Conservation (phyloP, 805 yeast genomes). For the Cyberlindnera galapagoensis region DNA sequence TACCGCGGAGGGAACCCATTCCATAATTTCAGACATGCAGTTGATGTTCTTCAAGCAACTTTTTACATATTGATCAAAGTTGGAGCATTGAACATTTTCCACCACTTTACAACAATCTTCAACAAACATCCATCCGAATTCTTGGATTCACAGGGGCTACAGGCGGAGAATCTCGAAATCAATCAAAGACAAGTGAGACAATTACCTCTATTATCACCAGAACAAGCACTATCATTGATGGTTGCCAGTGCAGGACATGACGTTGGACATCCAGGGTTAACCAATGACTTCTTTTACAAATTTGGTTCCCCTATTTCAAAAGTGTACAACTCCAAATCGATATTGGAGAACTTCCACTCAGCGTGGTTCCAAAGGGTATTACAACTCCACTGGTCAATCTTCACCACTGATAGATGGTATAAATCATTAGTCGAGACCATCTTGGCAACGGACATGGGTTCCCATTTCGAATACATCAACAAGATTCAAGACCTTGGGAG, state of each 20-base stretch:
- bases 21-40: constrained; percentile 94
- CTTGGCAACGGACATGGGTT: constrained; percentile 91
- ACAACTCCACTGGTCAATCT: constrained; percentile 45
- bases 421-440: constrained; percentile 37
- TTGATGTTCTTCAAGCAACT: constrained; percentile 90
- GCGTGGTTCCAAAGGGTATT: constrained; percentile 51
- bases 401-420: constrained; percentile 20
- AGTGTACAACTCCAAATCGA: constrained; percentile 57
- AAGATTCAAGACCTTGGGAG: constrained; percentile 36
- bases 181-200: constrained; percentile 10
- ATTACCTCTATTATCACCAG: constrained; percentile 25
- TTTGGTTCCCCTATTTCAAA: constrained; percentile 57
- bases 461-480: constrained; percentile 66
- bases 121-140: constrained; percentile 13
- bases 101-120: constrained; percentile 14
- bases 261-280: constrained; percentile 95
- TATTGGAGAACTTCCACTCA: constrained; percentile 78
- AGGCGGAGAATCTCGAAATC: neutral
- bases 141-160: constrained; percentile 1
- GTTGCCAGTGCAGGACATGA: constrained; percentile 93
- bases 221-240: constrained; percentile 53
- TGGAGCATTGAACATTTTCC: constrained; percentile 20
- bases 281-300: constrained; percentile 61
- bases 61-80: constrained; percentile 46
- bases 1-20: constrained; percentile 84